A percentile compares a stretch with the other conserved stretches of the same genome.
Conservation (phyloP, 257 asterid genomes). For the Fraxinus anomala region DNA sequence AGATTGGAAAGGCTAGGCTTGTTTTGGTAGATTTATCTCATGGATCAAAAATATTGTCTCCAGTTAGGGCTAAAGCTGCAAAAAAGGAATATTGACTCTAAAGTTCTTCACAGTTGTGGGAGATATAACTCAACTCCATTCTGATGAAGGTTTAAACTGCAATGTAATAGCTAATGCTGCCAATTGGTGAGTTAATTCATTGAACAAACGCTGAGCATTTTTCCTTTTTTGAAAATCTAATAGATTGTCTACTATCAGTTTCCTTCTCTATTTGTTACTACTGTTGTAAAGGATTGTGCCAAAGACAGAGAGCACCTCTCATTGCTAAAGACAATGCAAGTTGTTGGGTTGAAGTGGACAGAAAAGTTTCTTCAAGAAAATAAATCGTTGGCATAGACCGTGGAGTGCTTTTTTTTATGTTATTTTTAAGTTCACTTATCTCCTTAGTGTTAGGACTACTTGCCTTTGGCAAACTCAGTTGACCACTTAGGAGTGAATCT, state of each 20-base stretch:
- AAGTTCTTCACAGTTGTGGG: constrained; percentile 83
- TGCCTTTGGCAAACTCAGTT: background rate
- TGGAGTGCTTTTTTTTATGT: background rate
- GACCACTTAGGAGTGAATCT: background rate
- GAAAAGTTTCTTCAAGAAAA: constrained; percentile 58
- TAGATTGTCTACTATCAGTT: background rate
- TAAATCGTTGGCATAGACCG: constrained; percentile 34
- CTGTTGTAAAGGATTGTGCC: background rate
- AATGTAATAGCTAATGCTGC: constrained; percentile 82
- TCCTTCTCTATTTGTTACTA: background rate
- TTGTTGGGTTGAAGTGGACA: constrained; percentile 75
- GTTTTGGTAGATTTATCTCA: constrained; percentile 82
- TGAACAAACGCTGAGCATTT: background rate
- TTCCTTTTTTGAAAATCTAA: background rate
- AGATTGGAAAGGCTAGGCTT: constrained; percentile 65
- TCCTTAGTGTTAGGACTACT: background rate
- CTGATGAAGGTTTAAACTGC: constrained; percentile 66
- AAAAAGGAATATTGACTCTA: constrained; percentile 57
- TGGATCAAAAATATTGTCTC: constrained; percentile 72
- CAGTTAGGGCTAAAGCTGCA: constrained; percentile 71
- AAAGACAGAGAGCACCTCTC: constrained; percentile 49
- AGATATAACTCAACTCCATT: constrained; percentile 74
- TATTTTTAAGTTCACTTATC: background rate
- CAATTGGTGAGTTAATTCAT: constrained; percentile 63
- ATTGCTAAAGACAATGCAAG: constrained; percentile 67